Evolutionary conservation across 2,329 filamentous ascomycete genomes (phyloP).

Genomic region (Fusarium agapanthi): DNA sequence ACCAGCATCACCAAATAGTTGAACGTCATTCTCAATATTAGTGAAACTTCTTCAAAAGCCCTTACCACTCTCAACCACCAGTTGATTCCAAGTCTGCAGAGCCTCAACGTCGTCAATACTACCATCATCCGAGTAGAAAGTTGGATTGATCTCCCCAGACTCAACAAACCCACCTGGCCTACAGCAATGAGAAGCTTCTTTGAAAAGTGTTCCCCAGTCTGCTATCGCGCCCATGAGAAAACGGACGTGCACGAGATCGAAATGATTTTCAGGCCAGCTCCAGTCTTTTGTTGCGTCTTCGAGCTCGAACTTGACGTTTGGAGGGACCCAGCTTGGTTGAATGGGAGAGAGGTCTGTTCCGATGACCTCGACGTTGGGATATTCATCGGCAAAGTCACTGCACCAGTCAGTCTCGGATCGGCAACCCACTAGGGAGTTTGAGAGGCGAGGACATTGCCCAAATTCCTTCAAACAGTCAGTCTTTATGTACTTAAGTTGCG

Average conservation of each 20-base stretch:
- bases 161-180: neutral
- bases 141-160: neutral
- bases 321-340: neutral
- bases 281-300: neutral
- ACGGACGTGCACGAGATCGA: neutral
- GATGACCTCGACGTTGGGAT: neutral
- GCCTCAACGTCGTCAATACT: neutral
- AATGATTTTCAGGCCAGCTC: neutral
- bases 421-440: fast-evolving
- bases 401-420: neutral
- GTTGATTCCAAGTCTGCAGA: neutral
- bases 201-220: neutral
- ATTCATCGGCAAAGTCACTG: neutral
- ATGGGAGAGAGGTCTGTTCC: neutral
- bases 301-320: neutral
- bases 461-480: neutral
- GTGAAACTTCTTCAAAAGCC: neutral
- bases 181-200: neutral
- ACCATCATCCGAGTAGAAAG: neutral
- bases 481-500: fast-evolving
- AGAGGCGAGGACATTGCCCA: neutral
- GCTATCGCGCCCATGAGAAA: neutral
- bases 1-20: neutral
- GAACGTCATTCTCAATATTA: neutral
- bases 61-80: neutral